Percentiles rank a stretch among this genome's conserved stretches.
Conservation (phyloP, 2,329 filamentous ascomycete species). For the Talaromyces sp. region DNA sequence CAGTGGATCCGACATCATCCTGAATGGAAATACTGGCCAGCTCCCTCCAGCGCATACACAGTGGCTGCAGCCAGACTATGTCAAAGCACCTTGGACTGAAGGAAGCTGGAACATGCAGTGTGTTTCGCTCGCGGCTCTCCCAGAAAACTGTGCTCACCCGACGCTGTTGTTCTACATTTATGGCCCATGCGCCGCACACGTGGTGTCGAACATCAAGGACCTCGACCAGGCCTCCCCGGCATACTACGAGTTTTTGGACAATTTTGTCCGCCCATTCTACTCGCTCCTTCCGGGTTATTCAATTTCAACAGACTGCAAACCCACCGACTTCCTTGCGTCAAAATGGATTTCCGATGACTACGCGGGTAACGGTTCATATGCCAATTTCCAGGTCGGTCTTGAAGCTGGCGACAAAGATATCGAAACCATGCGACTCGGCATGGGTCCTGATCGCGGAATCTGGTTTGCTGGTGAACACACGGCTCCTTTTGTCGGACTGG, state of each 20-base stretch:
- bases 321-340: slow-evolving; percentile 62
- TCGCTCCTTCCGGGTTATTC: slow-evolving; percentile 66
- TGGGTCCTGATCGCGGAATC: slow-evolving; percentile 54
- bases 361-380: slow-evolving; percentile 76
- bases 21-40: slow-evolving; percentile 3
- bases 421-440: slow-evolving; percentile 49
- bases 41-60: slow-evolving; percentile 63
- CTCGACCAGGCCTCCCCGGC: slow-evolving; percentile 37
- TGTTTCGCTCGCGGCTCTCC: slow-evolving; percentile 68
- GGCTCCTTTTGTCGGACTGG: slow-evolving; percentile 80
- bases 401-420: slow-evolving; percentile 67
- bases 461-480: slow-evolving; percentile 93
- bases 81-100: slow-evolving; percentile 52
- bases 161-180: slow-evolving; percentile 72
- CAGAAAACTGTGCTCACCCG: slow-evolving; percentile 57
- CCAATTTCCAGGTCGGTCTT: slow-evolving; percentile 76
- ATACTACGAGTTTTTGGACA: slow-evolving; percentile 51
- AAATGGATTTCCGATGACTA: slow-evolving; percentile 73
- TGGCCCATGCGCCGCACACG: slow-evolving; percentile 36
- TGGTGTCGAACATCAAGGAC: slow-evolving; percentile 29
- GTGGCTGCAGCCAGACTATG: slow-evolving; percentile 68
- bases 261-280: slow-evolving; percentile 74
- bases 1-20: slow-evolving; percentile 2
- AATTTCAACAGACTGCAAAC: slow-evolving; percentile 52
- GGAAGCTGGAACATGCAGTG: slow-evolving; percentile 68